phyloP scores from a whole-genome alignment of 352 stramenopile genomes.

The Phytophthora multivora region DNA sequence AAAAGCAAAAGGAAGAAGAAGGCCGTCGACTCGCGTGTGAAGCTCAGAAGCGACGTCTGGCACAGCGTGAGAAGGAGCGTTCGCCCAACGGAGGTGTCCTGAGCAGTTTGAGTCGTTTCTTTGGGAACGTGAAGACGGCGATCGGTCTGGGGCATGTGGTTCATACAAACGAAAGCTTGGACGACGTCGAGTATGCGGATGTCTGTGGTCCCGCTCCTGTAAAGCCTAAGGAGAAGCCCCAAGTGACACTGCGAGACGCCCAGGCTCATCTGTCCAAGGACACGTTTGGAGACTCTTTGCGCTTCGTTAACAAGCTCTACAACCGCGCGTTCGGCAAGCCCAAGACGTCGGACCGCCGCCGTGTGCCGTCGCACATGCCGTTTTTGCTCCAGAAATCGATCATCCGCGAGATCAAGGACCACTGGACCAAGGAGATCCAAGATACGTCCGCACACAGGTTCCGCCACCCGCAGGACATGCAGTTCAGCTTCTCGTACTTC shows the following conservation, averaged over 20 bases:
- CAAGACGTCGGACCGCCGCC: conserved; percentile 49
- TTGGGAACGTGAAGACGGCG: conserved; percentile 35
- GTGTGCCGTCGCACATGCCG: conserved; percentile 95
- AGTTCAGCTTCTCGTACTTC: conserved; percentile 96
- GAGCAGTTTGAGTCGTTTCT: conserved; percentile 5
- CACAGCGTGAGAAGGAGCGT: conserved; percentile 34
- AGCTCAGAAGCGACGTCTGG: conserved; percentile 57
- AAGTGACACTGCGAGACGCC: conserved; percentile 27
- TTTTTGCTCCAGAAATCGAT: conserved; percentile 91
- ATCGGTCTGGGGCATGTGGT: conserved; percentile 52
- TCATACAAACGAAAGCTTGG: conserved; percentile 46
- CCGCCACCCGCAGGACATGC: conserved; percentile 92
- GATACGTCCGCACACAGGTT: conserved; percentile 90
- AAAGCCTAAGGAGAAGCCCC: conserved; percentile 18
- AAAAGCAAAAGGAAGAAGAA: conserved; percentile 56
- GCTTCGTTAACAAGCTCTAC: conserved; percentile 93
- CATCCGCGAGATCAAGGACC: conserved; percentile 90
- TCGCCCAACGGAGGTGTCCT: conserved; percentile 20
- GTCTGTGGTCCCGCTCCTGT: conserved; percentile 43
- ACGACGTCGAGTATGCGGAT: conserved; percentile 76
- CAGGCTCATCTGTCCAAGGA: conserved; percentile 82
- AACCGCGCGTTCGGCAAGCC: conserved; percentile 86
- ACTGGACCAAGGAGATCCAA: conserved; percentile 73
- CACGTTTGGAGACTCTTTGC: conserved; percentile 92
- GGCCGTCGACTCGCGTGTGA: conserved; percentile 70